Base-by-base conservation (phyloP, 306 rosid genomes). In the Quercus variabilis region DNA sequence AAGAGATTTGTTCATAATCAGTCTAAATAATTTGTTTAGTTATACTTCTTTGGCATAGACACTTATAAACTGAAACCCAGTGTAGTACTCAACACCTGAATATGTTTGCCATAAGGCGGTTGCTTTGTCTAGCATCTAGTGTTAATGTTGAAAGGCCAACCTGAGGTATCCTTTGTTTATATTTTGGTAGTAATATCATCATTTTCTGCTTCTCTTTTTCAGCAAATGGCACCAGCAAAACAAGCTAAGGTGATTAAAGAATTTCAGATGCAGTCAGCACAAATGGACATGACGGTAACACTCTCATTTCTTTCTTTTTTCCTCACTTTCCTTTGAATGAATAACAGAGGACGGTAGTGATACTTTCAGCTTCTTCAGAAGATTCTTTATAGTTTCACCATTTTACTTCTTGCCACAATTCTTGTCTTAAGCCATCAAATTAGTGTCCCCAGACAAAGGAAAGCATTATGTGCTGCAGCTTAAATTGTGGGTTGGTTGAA, bases 161-260 rank as follows among this genome's bases (percentile, higher is more conserved):
- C 55, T 59, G 38, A 43, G 71, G 33, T 43, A 3, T 55, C 5
- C 5, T 25, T 77, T 70, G 65, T 68, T 65, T 55, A 49, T 20
- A 19, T 49, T 31, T 52, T 35, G 73, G 41, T 1, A 38, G 41
- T 26, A 26, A 41, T 14, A 43, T 76, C 33, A 81, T 75, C 49
- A 69, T 73, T 75, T 12, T 79, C 62, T 73, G 70, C 10, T 79
- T 81, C 79, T 72, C 67, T 26, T 73, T 87, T 79, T 70, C 97
- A 94, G 99, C 91, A 94, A 94, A 94, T 94, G 99, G 95, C 88
- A 67, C 99, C 99, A 5, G 85, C 97, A 76, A 94, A 94, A 83
- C 99, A 94, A 85, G 94, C 82, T 65, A 94, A 94, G 82, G 97
- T 94, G 87, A 92, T 94, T 20, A 70, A 31, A 59, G 97, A 94